A percentile compares a stretch with the other conserved stretches of the same genome.
Conservation (phyloP, 495 filamentous ascomycete species). For the Penicillium chermesinum region DNA sequence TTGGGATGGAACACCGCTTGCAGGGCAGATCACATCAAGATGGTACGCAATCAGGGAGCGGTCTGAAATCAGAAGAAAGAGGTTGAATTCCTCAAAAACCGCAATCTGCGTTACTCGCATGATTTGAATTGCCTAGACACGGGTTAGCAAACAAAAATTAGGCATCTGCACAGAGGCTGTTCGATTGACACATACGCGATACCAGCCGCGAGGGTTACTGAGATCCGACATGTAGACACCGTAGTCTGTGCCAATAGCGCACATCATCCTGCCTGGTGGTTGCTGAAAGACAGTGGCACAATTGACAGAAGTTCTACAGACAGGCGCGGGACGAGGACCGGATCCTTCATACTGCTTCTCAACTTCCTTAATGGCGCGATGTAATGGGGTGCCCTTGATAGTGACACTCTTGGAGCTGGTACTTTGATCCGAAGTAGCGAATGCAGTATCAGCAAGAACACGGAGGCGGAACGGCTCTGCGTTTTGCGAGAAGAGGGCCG, state of each 20-base stretch:
- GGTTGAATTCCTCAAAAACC: conserved; percentile 90
- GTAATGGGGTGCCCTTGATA: conserved; percentile 85
- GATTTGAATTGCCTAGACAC: conserved; percentile 62
- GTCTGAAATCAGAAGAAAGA: conserved; percentile 86
- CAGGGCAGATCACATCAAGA: conserved; percentile 79
- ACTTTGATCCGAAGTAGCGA: conserved; percentile 68
- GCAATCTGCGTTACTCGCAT: conserved; percentile 84
- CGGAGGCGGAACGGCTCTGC: conserved; percentile 92
- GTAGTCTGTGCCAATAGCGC: conserved; percentile 91
- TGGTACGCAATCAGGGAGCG: conserved; percentile 91
- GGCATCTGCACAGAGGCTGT: not conserved
- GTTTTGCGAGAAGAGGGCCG: conserved; percentile 82
- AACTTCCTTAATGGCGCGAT: conserved; percentile 84
- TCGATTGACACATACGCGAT: conserved; percentile 52
- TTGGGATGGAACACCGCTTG: conserved; percentile 53
- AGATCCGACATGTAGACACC: conserved; percentile 86
- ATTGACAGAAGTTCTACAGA: conserved; percentile 81
- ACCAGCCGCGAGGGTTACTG: conserved; percentile 84
- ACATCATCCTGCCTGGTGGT: conserved; percentile 72
- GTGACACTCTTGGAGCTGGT: conserved; percentile 49
- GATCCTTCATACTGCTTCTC: conserved; percentile 64
- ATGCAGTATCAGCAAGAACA: conserved; percentile 89
- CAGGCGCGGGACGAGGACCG: conserved; percentile 61
- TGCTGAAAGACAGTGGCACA: conserved; percentile 86
- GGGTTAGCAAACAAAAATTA: conserved; percentile 3